Evolutionary conservation across 208 protist genomes (phyloP).

Genomic region (Angomonas ambiguus): DNA sequence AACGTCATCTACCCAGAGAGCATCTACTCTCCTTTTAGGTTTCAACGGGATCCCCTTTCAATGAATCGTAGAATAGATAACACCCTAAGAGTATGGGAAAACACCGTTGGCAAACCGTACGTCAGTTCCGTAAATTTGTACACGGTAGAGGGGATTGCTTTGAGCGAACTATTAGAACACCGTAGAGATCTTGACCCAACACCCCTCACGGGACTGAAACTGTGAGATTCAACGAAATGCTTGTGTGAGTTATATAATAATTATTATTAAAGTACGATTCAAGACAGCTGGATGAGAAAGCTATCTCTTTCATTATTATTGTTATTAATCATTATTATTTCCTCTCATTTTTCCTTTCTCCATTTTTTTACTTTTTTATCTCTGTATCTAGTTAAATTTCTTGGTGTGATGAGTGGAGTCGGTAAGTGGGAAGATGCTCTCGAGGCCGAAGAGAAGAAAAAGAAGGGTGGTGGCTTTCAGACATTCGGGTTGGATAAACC

Average conservation of each 20-base stretch:
- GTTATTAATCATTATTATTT: not conserved
- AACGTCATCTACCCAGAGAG: constrained; percentile 55
- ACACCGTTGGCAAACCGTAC: constrained; percentile 17
- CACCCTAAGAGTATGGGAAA: not conserved
- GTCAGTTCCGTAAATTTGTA: constrained; percentile 24
- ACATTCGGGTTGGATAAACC: constrained; percentile 87
- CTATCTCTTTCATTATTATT: not conserved
- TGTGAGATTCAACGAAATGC: constrained; percentile 22
- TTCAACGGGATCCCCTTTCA: constrained; percentile 49
- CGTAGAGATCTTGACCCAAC: not conserved
- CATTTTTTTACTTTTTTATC: not conserved
- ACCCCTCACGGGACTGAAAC: not conserved
- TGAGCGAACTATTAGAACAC: not conserved
- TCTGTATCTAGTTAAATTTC: not conserved
- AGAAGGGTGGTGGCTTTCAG: constrained; percentile 85
- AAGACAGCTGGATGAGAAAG: no score
- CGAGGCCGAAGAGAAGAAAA: constrained; percentile 66
- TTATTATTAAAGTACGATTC: no score
- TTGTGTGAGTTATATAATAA: not conserved
- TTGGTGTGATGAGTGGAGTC: constrained; percentile 39
- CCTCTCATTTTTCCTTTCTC: not conserved
- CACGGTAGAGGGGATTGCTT: constrained; percentile 15
- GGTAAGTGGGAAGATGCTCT: constrained; percentile 72
- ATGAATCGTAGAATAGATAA: not conserved
- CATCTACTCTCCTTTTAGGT: constrained; percentile 68